Evolutionary conservation across 805 yeast genomes (phyloP).

Genomic region (Hanseniaspora valbyensis): DNA sequence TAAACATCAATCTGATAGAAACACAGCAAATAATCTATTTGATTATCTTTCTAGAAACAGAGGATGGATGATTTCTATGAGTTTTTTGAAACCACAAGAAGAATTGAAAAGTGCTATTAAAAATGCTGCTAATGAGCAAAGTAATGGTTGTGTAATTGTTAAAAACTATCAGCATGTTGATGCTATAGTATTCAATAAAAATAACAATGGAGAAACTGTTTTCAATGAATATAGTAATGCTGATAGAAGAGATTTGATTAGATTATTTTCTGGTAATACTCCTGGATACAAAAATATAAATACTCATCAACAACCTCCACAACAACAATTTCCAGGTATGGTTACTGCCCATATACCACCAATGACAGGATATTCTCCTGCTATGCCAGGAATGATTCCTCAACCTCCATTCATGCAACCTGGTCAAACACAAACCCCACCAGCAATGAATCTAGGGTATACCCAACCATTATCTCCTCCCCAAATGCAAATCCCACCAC

Average conservation of each 20-base stretch:
- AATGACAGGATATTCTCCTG: slow-evolving; percentile 16
- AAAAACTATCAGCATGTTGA: slow-evolving; percentile 48
- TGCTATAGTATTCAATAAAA: slow-evolving; percentile 59
- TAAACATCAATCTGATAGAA: slow-evolving; percentile 36
- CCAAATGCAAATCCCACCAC: slow-evolving; percentile 22
- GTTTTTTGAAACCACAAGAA: slow-evolving; percentile 35
- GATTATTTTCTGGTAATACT: slow-evolving; percentile 24
- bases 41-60: slow-evolving; percentile 32
- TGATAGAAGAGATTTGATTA: slow-evolving; percentile 53
- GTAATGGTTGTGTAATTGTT: slow-evolving; percentile 56
- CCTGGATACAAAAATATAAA: slow-evolving; percentile 9
- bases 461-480: slow-evolving; percentile 18
- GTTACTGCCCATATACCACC: slow-evolving; percentile 14
- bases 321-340: slow-evolving; percentile 18
- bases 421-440: slow-evolving; percentile 9
- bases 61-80: slow-evolving; percentile 34
- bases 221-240: slow-evolving; percentile 74
- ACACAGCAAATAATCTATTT: slow-evolving; percentile 35
- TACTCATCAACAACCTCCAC: slow-evolving; percentile 18
- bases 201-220: slow-evolving; percentile 59
- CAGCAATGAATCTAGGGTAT: background rate
- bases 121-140: slow-evolving; percentile 74
- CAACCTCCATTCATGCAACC: slow-evolving; percentile 17
- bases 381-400: slow-evolving; percentile 20
- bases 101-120: slow-evolving; percentile 42